Conservation (phyloP, 1,284 basidiomycete species). For the Malassezia sp. region DNA sequence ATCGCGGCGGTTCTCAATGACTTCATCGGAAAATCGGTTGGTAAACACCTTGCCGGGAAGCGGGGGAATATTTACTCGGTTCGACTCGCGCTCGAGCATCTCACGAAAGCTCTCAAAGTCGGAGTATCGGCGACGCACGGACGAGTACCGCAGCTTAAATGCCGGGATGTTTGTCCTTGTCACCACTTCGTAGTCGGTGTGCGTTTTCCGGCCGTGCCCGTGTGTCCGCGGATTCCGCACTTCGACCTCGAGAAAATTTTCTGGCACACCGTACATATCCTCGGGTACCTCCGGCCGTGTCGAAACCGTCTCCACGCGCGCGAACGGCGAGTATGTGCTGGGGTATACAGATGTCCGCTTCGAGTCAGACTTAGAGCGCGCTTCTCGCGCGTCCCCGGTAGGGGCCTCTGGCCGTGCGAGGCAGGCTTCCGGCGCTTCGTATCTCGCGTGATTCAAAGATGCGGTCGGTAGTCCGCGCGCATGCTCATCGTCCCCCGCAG, state of each 20-base stretch:
- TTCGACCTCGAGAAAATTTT: constrained; percentile 97
- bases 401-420: too few relatives aligned
- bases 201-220: constrained; percentile 72
- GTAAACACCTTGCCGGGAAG: constrained; percentile 71
- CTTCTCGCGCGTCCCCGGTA: too few relatives aligned
- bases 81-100: constrained; percentile 90
- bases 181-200: constrained; percentile 96
- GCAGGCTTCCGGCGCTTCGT: too few relatives aligned
- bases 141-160: constrained; percentile 88
- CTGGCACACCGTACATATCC: constrained; percentile 80
- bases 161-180: constrained; percentile 98
- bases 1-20: constrained; percentile 81
- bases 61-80: constrained; percentile 89
- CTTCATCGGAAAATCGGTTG: constrained; percentile 82
- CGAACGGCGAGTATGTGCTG: constrained; percentile 41
- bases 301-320: constrained; percentile 35
- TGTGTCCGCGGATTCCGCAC: constrained; percentile 93
- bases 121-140: constrained; percentile 86
- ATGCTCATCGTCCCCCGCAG: too few relatives aligned
- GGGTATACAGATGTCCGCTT: constrained; percentile 16
- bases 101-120: constrained; percentile 99
- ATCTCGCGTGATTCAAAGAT: too few relatives aligned
- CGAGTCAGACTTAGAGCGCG: too few relatives aligned
- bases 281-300: constrained; percentile 52
- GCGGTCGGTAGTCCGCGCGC: too few relatives aligned